phyloP scores from a whole-genome alignment of 352 stramenopile species.

The Blastocystis sp. region DNA sequence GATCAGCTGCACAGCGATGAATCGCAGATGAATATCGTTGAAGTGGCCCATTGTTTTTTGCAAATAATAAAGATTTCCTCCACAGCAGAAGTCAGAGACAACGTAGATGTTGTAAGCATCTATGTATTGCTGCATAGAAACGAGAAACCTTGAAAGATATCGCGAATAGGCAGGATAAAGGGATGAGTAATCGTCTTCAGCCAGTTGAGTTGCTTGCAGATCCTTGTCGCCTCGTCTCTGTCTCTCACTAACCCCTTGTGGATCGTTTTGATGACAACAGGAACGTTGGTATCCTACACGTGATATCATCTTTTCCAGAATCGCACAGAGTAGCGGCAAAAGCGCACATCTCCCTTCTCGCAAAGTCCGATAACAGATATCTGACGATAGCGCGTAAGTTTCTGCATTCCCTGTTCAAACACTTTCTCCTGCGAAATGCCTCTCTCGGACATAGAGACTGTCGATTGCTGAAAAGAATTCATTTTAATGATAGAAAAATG shows the following conservation, averaged over 20 bases:
- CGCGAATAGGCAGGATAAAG: constrained; percentile 9
- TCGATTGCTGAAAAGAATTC: neutral
- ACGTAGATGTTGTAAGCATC: constrained; percentile 27
- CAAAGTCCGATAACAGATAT: constrained; percentile 11
- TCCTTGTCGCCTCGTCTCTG: neutral
- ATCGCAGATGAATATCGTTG: neutral
- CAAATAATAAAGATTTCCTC: constrained; percentile 6
- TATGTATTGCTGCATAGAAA: neutral
- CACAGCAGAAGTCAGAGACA: constrained; percentile 1
- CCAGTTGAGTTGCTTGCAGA: neutral
- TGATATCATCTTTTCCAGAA: neutral
- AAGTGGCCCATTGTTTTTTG: neutral
- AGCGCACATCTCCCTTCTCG: neutral
- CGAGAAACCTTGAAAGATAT: constrained; percentile 20
- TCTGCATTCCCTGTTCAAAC: neutral
- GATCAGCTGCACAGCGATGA: neutral
- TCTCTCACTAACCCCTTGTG: constrained; percentile 7
- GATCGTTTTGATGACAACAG: constrained; percentile 30
- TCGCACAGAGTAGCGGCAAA: neutral
- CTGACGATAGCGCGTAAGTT: neutral
- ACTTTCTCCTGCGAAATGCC: neutral
- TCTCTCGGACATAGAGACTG: neutral
- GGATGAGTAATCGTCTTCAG: neutral
- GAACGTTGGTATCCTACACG: constrained; percentile 30
- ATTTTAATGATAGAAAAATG: neutral